Percentiles rank a stretch among this genome's conserved stretches.
These are phyloP conservation scores for Bimuria novae-zelandiae DNA, from an alignment of 2,329 filamentous ascomycete species.

Conservation along the genomic window DNA sequence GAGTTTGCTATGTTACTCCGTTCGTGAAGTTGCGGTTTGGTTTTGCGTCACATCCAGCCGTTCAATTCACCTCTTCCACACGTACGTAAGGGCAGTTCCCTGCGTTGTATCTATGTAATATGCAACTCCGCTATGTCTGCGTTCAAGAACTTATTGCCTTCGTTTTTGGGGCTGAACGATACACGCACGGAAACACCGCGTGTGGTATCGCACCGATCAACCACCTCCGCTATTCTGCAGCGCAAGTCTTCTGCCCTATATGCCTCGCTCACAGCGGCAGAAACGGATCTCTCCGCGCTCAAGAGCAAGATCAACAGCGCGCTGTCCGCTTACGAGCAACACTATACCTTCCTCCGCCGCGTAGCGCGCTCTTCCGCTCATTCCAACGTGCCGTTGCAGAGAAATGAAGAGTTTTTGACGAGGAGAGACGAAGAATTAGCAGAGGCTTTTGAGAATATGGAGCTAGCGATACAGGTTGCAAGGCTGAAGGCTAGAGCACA, in stretches of 20 bases:
- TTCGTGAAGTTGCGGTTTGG: too few species aligned
- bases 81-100: too few species aligned
- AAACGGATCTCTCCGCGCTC: background rate
- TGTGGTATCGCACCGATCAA: too few species aligned
- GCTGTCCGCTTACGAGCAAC: background rate
- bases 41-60: too few species aligned
- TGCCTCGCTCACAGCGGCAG: background rate
- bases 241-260: background rate
- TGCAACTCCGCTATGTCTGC: background rate
- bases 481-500: background rate
- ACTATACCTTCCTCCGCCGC: background rate
- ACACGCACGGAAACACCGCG: background rate
- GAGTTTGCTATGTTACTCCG: background rate
- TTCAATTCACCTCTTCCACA: too few species aligned
- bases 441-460: background rate
- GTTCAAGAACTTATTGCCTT: background rate
- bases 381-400: background rate
- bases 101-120: too few species aligned
- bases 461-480: slow-evolving; percentile 2
- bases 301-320: background rate
- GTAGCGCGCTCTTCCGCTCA: background rate
- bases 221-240: too few species aligned
- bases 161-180: background rate
- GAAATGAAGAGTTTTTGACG: background rate
- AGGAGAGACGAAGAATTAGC: background rate